Percentiles rank a stretch among this genome's conserved stretches.
These are phyloP conservation scores for Tylopilus subfusipes DNA, from an alignment of 768 basidiomycete genomes.

Conservation along the genomic window DNA sequence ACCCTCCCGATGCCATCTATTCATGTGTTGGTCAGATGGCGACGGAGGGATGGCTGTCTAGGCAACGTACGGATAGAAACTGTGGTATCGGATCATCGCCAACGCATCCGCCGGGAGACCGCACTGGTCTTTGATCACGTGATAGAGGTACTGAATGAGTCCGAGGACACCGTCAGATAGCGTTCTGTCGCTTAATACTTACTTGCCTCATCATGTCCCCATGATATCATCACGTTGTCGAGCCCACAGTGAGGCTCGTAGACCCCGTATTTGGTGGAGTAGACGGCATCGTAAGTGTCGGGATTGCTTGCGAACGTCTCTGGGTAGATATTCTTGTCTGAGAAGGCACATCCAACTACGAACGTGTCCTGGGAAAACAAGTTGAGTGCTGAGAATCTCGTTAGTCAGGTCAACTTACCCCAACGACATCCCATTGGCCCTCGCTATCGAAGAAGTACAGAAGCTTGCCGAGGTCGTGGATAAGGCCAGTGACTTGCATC, in stretches of 20 bases:
- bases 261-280: slow-evolving; percentile 69
- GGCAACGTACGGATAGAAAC: slow-evolving; percentile 74
- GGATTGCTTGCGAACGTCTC: slow-evolving; percentile 76
- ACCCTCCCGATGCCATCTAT: slow-evolving; percentile 81
- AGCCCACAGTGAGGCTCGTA: slow-evolving; percentile 78
- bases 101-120: slow-evolving; percentile 77
- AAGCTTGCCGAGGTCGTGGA: slow-evolving; percentile 90
- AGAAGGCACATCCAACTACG: slow-evolving; percentile 83
- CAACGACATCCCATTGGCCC: slow-evolving; percentile 95
- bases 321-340: slow-evolving; percentile 78
- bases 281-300: slow-evolving; percentile 60
- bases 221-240: slow-evolving; percentile 83
- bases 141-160: slow-evolving; percentile 65
- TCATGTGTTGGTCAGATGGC: background rate
- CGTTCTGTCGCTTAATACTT: slow-evolving; percentile 2
- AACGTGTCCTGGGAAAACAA: slow-evolving; percentile 53
- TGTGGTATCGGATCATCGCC: slow-evolving; percentile 92
- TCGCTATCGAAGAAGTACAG: slow-evolving; percentile 79
- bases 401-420: slow-evolving; percentile 43
- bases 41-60: background rate
- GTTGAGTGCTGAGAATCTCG: background rate
- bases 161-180: slow-evolving; percentile 6
- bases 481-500: slow-evolving; percentile 87
- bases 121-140: slow-evolving; percentile 80
- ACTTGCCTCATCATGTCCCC: slow-evolving; percentile 89